Percentiles rank a stretch among this genome's conserved stretches.
Evolutionary conservation across 257 asterid species (phyloP).

Genomic region (Jacaranda copaia): DNA sequence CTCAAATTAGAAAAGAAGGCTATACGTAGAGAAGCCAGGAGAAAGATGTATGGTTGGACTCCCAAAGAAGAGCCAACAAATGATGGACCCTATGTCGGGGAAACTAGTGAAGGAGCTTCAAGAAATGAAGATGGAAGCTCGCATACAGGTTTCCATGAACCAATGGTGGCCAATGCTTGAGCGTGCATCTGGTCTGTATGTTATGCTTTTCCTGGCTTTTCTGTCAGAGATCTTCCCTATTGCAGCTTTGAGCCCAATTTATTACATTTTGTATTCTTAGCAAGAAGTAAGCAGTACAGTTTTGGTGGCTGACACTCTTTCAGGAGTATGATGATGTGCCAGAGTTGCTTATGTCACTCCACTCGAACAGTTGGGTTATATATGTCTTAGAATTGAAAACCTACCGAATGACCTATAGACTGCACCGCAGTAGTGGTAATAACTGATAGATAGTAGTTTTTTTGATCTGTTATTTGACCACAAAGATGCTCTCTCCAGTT

Average conservation of each 20-base stretch:
- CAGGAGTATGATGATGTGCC: background rate
- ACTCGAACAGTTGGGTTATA: background rate
- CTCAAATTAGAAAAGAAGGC: conserved; percentile 62
- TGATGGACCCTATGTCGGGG: conserved; percentile 48
- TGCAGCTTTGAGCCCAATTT: conserved; percentile 1
- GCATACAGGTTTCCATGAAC: conserved; percentile 53
- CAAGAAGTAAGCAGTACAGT: conserved; percentile 11
- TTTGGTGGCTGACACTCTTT: conserved; percentile 3
- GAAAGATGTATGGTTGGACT: conserved; percentile 71
- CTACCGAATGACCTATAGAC: background rate
- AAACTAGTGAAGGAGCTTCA: conserved; percentile 41
- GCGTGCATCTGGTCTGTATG: conserved; percentile 1
- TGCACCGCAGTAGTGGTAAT: background rate
- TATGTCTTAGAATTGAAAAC: background rate
- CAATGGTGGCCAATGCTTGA: conserved; percentile 72
- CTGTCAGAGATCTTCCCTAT: background rate
- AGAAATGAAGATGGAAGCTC: conserved; percentile 33
- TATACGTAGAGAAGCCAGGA: conserved; percentile 72
- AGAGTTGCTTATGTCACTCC: background rate
- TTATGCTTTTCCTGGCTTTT: conserved; percentile 9
- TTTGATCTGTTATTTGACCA: background rate
- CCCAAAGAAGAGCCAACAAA: conserved; percentile 46
- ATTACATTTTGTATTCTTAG: conserved; percentile 31
- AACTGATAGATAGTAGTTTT: background rate
- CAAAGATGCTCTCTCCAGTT: background rate